Conservation (phyloP, 1,284 basidiomycete species). For the Calocybe gambosa region DNA sequence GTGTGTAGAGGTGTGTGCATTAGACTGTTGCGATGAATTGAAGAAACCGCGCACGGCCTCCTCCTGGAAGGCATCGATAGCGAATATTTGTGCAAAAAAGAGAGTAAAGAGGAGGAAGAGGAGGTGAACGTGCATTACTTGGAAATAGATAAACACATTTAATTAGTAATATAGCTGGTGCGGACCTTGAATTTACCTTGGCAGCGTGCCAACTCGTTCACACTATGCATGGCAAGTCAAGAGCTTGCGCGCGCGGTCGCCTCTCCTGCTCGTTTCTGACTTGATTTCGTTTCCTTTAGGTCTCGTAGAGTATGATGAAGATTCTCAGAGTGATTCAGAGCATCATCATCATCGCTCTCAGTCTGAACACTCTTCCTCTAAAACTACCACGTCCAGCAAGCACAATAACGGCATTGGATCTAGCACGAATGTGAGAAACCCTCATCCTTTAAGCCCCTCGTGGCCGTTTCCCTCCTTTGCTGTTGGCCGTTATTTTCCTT, state of each 20-base stretch:
- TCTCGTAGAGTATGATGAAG: slow-evolving; percentile 45
- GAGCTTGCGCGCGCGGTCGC: too few relatives aligned
- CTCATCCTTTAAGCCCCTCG: slow-evolving; percentile 30
- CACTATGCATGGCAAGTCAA: too few relatives aligned
- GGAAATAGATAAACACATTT: too few relatives aligned
- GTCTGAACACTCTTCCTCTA: slow-evolving; percentile 19
- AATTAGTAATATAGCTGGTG: too few relatives aligned
- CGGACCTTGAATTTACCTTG: too few relatives aligned
- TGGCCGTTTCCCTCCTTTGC: slow-evolving; percentile 59
- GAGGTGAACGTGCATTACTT: too few relatives aligned
- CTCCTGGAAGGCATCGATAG: slow-evolving; percentile 23
- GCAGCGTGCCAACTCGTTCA: too few relatives aligned
- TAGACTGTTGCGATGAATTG: slow-evolving; percentile 22
- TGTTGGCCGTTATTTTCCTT: slow-evolving; percentile 51
- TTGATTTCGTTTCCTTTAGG: too few relatives aligned
- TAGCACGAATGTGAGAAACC: slow-evolving; percentile 55
- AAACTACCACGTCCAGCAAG: slow-evolving; percentile 18
- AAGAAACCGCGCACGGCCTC: slow-evolving; percentile 32
- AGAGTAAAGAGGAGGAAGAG: too few relatives aligned
- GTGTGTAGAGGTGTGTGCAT: slow-evolving; percentile 44
- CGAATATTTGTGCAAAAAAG: slow-evolving; percentile 1
- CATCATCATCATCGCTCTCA: slow-evolving; percentile 18
- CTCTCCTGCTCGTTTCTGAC: too few relatives aligned
- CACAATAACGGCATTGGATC: slow-evolving; percentile 15
- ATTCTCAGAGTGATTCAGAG: slow-evolving; percentile 56